A percentile compares a stretch with the other conserved stretches of the same genome.
Evolutionary conservation across 2,329 filamentous ascomycete species (phyloP).

Genomic region (Sphaerulina musiva): DNA sequence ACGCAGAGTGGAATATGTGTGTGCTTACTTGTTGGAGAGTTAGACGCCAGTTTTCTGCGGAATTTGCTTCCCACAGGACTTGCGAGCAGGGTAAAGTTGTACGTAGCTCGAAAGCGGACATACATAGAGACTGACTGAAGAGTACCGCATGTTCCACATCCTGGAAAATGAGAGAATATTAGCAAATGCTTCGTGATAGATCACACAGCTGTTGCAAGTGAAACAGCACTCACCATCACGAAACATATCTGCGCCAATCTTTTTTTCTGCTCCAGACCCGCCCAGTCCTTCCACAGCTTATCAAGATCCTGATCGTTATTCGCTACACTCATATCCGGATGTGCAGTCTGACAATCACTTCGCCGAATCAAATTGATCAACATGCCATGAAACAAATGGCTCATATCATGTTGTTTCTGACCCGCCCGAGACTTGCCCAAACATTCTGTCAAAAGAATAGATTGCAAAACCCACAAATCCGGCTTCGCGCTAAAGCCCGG

Average conservation of each 20-base stretch:
- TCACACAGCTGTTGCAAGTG: too few relatives aligned
- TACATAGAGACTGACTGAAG: slow-evolving; percentile 60
- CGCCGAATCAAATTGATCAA: slow-evolving; percentile 51
- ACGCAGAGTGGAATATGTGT: not conserved
- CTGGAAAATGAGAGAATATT: not conserved
- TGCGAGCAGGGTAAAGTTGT: slow-evolving; percentile 52
- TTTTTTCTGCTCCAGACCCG: slow-evolving; percentile 53
- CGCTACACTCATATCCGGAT: slow-evolving; percentile 34
- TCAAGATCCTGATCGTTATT: slow-evolving; percentile 38
- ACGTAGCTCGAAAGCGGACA: slow-evolving; percentile 58
- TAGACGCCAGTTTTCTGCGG: slow-evolving; percentile 45
- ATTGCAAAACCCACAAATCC: slow-evolving; percentile 55
- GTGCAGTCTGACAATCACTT: slow-evolving; percentile 47
- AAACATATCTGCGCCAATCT: slow-evolving; percentile 56
- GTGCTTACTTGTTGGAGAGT: not conserved
- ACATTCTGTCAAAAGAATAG: slow-evolving; percentile 57
- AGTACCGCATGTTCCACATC: slow-evolving; percentile 59
- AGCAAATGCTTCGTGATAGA: too few relatives aligned
- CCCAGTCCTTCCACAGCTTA: slow-evolving; percentile 48
- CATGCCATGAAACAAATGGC: slow-evolving; percentile 53
- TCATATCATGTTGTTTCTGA: slow-evolving; percentile 58
- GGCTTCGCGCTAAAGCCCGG: slow-evolving; percentile 53
- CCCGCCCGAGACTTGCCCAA: slow-evolving; percentile 59
- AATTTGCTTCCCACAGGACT: slow-evolving; percentile 52
- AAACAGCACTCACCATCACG: slow-evolving; percentile 44